A percentile compares a stretch with the other conserved stretches of the same genome.
These are phyloP conservation scores for Solanum paucissectum DNA, from an alignment of 257 asterid species.

Conservation along the genomic window DNA sequence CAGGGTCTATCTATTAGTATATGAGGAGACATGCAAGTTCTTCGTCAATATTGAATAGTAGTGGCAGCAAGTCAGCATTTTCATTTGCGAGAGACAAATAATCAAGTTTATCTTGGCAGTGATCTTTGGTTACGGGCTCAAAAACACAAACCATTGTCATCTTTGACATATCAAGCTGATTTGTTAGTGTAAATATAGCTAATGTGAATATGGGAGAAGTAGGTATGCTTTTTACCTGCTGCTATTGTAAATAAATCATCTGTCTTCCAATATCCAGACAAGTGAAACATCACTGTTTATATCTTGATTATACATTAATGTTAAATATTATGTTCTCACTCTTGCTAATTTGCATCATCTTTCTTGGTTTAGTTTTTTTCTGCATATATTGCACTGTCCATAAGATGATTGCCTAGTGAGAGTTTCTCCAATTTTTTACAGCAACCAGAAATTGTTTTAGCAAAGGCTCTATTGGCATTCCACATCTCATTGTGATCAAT, in stretches of 20 bases:
- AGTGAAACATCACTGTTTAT: neutral
- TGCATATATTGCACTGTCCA: no score
- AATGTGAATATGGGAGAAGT: conserved; percentile 13
- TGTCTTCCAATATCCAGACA: neutral
- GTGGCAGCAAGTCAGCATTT: conserved; percentile 1
- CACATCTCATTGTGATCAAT: neutral
- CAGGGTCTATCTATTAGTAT: neutral
- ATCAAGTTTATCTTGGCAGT: neutral
- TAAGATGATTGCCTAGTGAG: no score
- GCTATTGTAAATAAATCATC: conserved; percentile 20
- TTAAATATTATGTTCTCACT: neutral
- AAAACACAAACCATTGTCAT: neutral
- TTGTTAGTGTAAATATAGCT: conserved; percentile 21
- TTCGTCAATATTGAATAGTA: neutral
- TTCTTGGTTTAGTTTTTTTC: no score
- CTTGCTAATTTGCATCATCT: no score
- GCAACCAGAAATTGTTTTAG: no score
- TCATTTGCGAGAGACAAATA: neutral
- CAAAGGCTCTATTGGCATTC: no score
- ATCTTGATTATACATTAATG: neutral
- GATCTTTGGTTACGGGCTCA: neutral
- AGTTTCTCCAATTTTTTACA: no score
- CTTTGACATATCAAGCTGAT: conserved; percentile 7
- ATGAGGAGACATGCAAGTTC: conserved; percentile 2
- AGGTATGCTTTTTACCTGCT: conserved; percentile 9